Conservation (phyloP, 441 rosid species). For the Cnidoscolus chayamansa region DNA sequence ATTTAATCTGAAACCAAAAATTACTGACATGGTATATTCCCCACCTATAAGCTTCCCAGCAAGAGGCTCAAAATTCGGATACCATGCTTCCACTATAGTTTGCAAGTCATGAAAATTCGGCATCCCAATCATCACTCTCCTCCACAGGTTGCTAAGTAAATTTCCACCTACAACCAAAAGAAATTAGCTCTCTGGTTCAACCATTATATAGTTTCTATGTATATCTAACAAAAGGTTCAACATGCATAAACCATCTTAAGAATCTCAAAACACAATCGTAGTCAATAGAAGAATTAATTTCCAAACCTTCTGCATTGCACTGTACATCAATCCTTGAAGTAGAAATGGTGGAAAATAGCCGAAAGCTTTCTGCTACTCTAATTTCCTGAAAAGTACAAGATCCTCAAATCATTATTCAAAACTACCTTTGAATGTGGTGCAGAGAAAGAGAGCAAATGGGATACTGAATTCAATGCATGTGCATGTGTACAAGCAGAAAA, state of each 20-base stretch:
- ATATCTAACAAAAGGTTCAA: not conserved
- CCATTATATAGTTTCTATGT: not conserved
- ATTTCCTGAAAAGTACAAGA: slow-evolving; percentile 59
- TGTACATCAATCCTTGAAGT: slow-evolving; percentile 53
- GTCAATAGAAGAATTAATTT: not conserved
- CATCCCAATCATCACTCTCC: slow-evolving; percentile 76
- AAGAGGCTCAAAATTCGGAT: slow-evolving; percentile 66
- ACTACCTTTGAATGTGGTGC: not conserved
- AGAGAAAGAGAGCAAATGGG: not conserved
- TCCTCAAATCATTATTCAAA: slow-evolving; percentile 19
- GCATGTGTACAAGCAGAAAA: not conserved
- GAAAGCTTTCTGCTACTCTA: slow-evolving; percentile 75
- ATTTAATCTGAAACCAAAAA: slow-evolving; percentile 17
- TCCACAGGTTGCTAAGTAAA: slow-evolving; percentile 71
- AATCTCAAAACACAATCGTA: slow-evolving; percentile 7
- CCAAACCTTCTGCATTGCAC: slow-evolving; percentile 55
- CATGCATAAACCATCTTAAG: not conserved
- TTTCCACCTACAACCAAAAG: slow-evolving; percentile 56
- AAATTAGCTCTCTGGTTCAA: not conserved
- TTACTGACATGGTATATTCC: slow-evolving; percentile 24
- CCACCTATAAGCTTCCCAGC: slow-evolving; percentile 72
- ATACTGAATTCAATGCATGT: not conserved
- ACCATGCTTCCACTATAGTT: slow-evolving; percentile 57
- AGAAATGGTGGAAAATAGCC: slow-evolving; percentile 82
- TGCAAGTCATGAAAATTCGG: slow-evolving; percentile 66